A percentile compares a stretch with the other conserved stretches of the same genome.
phyloP scores from a whole-genome alignment of 306 rosid species.

The Lathyrus sativus region DNA sequence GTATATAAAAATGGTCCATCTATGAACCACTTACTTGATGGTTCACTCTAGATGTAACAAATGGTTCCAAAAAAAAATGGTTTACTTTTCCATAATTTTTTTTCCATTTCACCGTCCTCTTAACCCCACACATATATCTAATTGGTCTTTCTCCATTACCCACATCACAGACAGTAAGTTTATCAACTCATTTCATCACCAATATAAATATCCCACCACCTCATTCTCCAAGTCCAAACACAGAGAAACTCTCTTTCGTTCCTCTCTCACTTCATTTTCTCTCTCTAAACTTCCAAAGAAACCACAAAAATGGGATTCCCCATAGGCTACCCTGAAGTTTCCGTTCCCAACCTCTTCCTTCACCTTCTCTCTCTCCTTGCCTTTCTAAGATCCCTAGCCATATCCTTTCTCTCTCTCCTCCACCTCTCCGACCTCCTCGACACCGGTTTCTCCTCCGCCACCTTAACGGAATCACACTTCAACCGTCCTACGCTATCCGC shows the following conservation, averaged over 20 bases:
- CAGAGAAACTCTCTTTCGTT: neutral
- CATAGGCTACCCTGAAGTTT: slow-evolving; percentile 68
- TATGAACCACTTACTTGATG: too few species aligned
- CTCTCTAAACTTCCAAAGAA: neutral
- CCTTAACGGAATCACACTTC: neutral
- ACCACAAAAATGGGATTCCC: slow-evolving; percentile 64
- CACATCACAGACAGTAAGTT: slow-evolving; percentile 4
- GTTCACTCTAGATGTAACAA: too few species aligned
- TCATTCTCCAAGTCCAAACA: neutral
- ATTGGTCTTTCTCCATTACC: neutral
- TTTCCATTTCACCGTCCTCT: slow-evolving; percentile 4
- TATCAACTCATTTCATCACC: neutral
- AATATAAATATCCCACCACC: neutral
- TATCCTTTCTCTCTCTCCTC: slow-evolving; percentile 58
- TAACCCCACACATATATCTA: neutral
- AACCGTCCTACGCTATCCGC: slow-evolving; percentile 51
- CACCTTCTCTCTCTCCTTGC: slow-evolving; percentile 64
- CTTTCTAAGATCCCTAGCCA: slow-evolving; percentile 55
- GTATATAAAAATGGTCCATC: too few species aligned
- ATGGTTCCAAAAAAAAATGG: too few species aligned
- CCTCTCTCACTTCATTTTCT: slow-evolving; percentile 18
- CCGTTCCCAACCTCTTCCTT: slow-evolving; percentile 65
- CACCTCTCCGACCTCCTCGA: slow-evolving; percentile 72
- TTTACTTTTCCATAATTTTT: neutral
- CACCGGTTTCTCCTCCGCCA: slow-evolving; percentile 38